These are phyloP conservation scores for Diospyros lotus DNA, from an alignment of 148 eudicot genomes.

Conservation along the genomic window DNA sequence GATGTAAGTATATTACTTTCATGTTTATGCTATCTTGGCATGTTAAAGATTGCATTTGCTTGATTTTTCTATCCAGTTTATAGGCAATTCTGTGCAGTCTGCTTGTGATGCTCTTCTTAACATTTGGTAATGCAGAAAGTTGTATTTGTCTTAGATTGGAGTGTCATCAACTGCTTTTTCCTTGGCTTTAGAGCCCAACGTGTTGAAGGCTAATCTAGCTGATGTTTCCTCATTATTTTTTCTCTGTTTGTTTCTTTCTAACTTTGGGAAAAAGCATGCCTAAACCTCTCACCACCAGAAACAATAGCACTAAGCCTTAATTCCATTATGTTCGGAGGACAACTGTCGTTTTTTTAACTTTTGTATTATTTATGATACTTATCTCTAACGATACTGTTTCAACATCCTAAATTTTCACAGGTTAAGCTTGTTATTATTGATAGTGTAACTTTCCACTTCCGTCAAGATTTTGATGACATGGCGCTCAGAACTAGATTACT, in stretches of 20 bases:
- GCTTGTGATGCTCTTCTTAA: too few relatives aligned
- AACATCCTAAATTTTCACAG: conserved; percentile 31
- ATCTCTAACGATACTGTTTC: conserved; percentile 2
- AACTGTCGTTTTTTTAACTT: background rate
- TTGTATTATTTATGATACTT: background rate
- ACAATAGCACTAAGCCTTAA: background rate
- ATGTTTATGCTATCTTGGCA: background rate
- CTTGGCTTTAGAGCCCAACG: background rate
- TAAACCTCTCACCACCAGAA: background rate
- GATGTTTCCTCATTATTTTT: background rate
- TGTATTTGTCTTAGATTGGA: conserved; percentile 3
- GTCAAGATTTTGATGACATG: conserved; percentile 95
- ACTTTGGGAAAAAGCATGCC: background rate
- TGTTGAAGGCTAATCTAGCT: background rate
- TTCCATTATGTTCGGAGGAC: background rate
- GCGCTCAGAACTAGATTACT: conserved; percentile 86
- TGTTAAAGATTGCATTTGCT: background rate
- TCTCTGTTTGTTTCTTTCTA: background rate
- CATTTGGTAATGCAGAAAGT: too few relatives aligned
- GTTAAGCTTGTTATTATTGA: conserved; percentile 83
- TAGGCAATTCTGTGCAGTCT: conserved; percentile 1
- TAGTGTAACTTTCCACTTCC: conserved; percentile 89
- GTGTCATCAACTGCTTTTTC: background rate
- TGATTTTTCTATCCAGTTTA: background rate
- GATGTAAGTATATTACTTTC: conserved; percentile 52